Percentiles rank a stretch among this genome's conserved stretches.
Conservation (phyloP, 2,329 filamentous ascomycete genomes). For the Fusarium concolor region DNA sequence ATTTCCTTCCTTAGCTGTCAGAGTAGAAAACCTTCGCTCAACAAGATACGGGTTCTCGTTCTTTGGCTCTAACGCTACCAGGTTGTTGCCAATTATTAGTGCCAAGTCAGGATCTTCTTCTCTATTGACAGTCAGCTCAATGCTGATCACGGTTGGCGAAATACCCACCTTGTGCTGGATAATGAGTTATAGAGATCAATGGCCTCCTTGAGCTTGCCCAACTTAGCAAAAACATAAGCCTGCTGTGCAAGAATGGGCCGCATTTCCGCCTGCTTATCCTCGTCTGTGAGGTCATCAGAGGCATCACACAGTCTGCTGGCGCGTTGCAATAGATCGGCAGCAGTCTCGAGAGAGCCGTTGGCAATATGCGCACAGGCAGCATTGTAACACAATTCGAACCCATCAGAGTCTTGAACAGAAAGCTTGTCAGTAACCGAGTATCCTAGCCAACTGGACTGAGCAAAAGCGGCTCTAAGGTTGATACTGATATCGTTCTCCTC, state of each 20-base stretch:
- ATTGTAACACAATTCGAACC: constrained; percentile 87
- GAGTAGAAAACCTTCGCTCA: constrained; percentile 69
- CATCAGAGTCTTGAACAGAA: constrained; percentile 71
- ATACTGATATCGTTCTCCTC: constrained; percentile 82
- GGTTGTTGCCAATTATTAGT: constrained; percentile 75
- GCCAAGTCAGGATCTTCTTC: constrained; percentile 75
- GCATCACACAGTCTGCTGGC: constrained; percentile 78
- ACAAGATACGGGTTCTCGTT: constrained; percentile 74
- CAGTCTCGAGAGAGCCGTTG: constrained; percentile 72
- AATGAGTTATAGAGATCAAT: constrained; percentile 71
- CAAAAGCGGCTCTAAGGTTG: constrained; percentile 77
- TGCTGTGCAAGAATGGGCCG: constrained; percentile 82
- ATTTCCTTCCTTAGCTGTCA: constrained; percentile 63
- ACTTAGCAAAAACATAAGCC: constrained; percentile 74
- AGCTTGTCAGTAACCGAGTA: constrained; percentile 57
- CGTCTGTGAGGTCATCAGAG: constrained; percentile 77
- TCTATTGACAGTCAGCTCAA: constrained; percentile 54
- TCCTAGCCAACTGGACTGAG: constrained; percentile 78
- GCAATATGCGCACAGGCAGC: constrained; percentile 79
- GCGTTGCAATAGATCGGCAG: constrained; percentile 74
- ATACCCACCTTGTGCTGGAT: constrained; percentile 68
- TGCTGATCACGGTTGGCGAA: neutral
- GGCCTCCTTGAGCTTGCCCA: constrained; percentile 75
- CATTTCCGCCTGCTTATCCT: constrained; percentile 80
- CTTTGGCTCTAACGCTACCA: constrained; percentile 55